phyloP scores from a whole-genome alignment of 108 stramenopile species.

The Pseudonitzschia delicatissima region DNA sequence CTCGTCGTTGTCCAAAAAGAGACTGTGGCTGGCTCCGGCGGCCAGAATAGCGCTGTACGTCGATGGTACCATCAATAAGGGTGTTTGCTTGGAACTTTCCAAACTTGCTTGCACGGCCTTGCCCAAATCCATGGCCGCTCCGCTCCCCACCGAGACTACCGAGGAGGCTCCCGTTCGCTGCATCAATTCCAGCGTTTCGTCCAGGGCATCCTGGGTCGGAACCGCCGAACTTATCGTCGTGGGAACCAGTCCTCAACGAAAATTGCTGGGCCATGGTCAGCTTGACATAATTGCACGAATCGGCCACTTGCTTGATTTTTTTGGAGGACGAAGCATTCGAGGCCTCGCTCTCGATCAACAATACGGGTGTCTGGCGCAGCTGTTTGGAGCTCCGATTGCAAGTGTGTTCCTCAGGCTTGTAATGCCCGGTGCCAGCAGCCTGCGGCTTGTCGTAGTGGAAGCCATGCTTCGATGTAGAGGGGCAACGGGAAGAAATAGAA shows the following conservation, averaged over 20 bases:
- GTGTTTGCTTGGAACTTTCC: neutral
- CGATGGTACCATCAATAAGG: constrained; percentile 54
- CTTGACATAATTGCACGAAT: constrained; percentile 27
- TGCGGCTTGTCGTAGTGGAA: neutral
- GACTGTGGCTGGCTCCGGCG: constrained; percentile 46
- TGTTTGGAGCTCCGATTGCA: neutral
- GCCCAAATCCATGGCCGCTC: constrained; percentile 75
- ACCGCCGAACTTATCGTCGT: constrained; percentile 26
- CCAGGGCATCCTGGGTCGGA: constrained; percentile 21
- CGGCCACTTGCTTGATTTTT: constrained; percentile 11
- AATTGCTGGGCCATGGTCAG: constrained; percentile 33
- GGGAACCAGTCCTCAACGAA: constrained; percentile 26
- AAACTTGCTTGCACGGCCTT: constrained; percentile 37
- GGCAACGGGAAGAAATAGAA: no score
- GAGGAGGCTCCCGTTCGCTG: constrained; percentile 36
- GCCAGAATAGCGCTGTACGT: constrained; percentile 54
- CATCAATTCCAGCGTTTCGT: constrained; percentile 31
- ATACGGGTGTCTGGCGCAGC: constrained; percentile 25
- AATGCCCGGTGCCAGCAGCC: constrained; percentile 4
- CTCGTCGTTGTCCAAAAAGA: constrained; percentile 57
- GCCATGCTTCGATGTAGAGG: no score
- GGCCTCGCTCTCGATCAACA: constrained; percentile 16
- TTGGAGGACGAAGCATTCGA: neutral
- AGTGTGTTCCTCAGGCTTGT: neutral
- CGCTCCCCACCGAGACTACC: constrained; percentile 63